phyloP scores from a whole-genome alignment of 345 rosid genomes.

The Excoecaria agallocha region DNA sequence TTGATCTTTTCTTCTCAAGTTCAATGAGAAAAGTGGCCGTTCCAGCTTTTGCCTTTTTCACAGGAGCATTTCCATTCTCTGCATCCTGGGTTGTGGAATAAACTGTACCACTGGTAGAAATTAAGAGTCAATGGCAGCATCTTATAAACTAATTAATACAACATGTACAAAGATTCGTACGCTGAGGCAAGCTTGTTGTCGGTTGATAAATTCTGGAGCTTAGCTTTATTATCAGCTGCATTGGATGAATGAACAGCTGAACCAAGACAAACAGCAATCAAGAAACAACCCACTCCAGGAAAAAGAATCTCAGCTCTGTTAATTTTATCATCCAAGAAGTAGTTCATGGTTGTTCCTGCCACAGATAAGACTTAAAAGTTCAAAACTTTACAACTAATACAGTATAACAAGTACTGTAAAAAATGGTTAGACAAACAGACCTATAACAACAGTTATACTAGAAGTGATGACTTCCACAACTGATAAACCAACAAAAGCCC shows the following conservation, averaged over 20 bases:
- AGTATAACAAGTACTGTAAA: neutral
- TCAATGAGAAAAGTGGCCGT: slow-evolving; percentile 60
- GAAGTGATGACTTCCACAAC: slow-evolving; percentile 69
- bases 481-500: slow-evolving; percentile 85
- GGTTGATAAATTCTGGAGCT: slow-evolving; percentile 41
- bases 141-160: neutral
- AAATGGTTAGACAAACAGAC: slow-evolving; percentile 21
- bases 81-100: slow-evolving; percentile 27
- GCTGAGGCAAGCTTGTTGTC: slow-evolving; percentile 25
- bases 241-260: slow-evolving; percentile 79
- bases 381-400: neutral
- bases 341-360: slow-evolving; percentile 82
- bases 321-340: slow-evolving; percentile 77
- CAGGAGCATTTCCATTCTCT: slow-evolving; percentile 32
- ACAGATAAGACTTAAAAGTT: slow-evolving; percentile 9
- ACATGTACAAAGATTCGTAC: slow-evolving; percentile 24
- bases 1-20: slow-evolving; percentile 69
- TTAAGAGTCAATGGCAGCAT: neutral
- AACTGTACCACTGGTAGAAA: slow-evolving; percentile 28
- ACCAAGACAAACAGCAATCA: slow-evolving; percentile 76
- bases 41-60: slow-evolving; percentile 49
- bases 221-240: slow-evolving; percentile 65
- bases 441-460: slow-evolving; percentile 78
- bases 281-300: slow-evolving; percentile 83
- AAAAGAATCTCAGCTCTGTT: slow-evolving; percentile 79